Conservation (phyloP, 2,329 filamentous ascomycete genomes). For the Boeremia exigua region DNA sequence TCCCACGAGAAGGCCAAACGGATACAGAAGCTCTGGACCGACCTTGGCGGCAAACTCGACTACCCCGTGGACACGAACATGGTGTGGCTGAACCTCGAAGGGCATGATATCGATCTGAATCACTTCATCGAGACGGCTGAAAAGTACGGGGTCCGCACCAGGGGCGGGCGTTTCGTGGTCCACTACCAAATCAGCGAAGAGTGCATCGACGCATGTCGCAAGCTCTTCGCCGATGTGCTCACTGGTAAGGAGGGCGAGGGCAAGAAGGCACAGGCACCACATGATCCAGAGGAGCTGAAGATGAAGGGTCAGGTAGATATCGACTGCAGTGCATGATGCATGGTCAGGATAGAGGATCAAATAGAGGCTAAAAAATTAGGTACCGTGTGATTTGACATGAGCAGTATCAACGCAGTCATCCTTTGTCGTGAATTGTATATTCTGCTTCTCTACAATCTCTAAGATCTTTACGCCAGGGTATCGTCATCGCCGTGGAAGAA, state of each 20-base stretch:
- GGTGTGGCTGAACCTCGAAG: constrained; percentile 80
- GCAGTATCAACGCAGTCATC: background rate
- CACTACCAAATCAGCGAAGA: constrained; percentile 76
- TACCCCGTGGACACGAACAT: constrained; percentile 88
- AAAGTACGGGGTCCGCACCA: constrained; percentile 63
- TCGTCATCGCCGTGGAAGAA: constrained; percentile 46
- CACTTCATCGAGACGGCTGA: constrained; percentile 62
- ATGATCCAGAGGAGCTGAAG: constrained; percentile 35
- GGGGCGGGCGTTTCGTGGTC: constrained; percentile 67
- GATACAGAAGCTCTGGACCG: constrained; percentile 70
- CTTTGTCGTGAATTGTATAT: background rate
- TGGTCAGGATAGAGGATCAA: too few relatives aligned
- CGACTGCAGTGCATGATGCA: background rate
- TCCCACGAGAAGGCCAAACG: constrained; percentile 68
- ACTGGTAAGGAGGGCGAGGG: constrained; percentile 27
- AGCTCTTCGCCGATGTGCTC: constrained; percentile 33
- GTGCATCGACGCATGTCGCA: constrained; percentile 53
- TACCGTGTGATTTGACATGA: background rate
- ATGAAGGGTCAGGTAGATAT: constrained; percentile 32
- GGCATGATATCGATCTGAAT: constrained; percentile 60
- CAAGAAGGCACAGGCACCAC: constrained; percentile 29
- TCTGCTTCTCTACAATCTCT: background rate
- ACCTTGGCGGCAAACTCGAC: constrained; percentile 70
- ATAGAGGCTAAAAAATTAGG: background rate
- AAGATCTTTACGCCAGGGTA: constrained; percentile 8